Evolutionary conservation across 2,329 filamentous ascomycete genomes (phyloP).

Genomic region (Ceratocystis smalleyi): DNA sequence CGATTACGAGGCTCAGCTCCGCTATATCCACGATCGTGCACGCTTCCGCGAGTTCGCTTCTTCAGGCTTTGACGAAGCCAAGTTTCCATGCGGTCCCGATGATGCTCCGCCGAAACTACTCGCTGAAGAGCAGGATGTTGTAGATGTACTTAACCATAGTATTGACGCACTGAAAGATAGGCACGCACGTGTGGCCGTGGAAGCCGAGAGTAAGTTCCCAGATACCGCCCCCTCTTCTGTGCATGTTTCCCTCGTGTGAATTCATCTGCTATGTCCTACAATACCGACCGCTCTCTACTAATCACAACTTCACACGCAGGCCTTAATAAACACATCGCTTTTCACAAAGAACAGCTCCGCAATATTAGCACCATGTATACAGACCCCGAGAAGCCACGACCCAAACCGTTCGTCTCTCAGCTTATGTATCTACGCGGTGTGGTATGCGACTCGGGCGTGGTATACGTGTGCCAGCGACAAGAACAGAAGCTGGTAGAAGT

Average conservation of each 20-base stretch:
- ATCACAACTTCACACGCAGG: neutral
- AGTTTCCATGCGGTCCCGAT: conserved; percentile 26
- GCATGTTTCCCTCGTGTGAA: too few species aligned
- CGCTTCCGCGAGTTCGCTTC: conserved; percentile 27
- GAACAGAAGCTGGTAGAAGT: conserved; percentile 30
- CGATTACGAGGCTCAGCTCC: conserved; percentile 18
- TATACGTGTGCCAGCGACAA: conserved; percentile 35
- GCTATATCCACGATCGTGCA: conserved; percentile 26
- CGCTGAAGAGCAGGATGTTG: conserved; percentile 23
- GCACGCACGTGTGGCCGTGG: neutral
- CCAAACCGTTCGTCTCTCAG: conserved; percentile 28
- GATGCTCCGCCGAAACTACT: conserved; percentile 26
- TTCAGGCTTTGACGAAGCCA: conserved; percentile 26
- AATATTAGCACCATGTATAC: conserved; percentile 29
- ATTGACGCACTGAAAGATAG: conserved; percentile 22
- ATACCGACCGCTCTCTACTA: neutral
- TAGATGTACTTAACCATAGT: conserved; percentile 22
- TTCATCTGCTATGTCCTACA: too few species aligned
- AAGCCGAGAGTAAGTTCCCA: conserved; percentile 6
- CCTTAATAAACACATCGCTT: conserved; percentile 10
- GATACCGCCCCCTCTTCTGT: neutral
- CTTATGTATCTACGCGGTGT: conserved; percentile 38
- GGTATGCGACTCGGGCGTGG: conserved; percentile 30
- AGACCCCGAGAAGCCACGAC: conserved; percentile 26
- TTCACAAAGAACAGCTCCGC: conserved; percentile 23